A percentile compares a stretch with the other conserved stretches of the same genome.
Evolutionary conservation across 2,329 filamentous ascomycete genomes (phyloP).

Genomic region (Lomentospora prolificans): DNA sequence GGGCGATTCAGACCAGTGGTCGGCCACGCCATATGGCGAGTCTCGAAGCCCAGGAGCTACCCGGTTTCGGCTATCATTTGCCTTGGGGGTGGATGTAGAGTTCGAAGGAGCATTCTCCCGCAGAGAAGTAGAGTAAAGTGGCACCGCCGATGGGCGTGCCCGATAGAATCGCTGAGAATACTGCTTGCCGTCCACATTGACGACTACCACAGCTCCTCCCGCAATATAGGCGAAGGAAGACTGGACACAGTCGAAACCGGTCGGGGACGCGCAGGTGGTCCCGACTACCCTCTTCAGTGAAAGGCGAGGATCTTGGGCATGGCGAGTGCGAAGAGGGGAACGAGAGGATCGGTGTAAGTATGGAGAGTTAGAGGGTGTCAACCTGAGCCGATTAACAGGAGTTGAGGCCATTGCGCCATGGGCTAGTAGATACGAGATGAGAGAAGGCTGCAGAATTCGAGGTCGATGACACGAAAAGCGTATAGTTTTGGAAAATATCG

Average conservation of each 20-base stretch:
- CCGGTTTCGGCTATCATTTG: slow-evolving; percentile 54
- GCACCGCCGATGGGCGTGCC: slow-evolving; percentile 68
- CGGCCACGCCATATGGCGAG: slow-evolving; percentile 28
- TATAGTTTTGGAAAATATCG: neutral
- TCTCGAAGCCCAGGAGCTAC: slow-evolving; percentile 37
- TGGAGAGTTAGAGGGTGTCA: slow-evolving; percentile 71
- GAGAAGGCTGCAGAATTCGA: neutral
- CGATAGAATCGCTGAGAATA: slow-evolving; percentile 81
- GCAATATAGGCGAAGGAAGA: slow-evolving; percentile 83
- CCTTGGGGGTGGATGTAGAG: slow-evolving; percentile 47
- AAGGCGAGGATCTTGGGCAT: slow-evolving; percentile 45
- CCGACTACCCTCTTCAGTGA: slow-evolving; percentile 79
- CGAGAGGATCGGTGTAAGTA: slow-evolving; percentile 52
- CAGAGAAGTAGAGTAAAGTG: slow-evolving; percentile 48
- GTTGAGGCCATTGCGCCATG: slow-evolving; percentile 52
- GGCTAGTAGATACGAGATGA: slow-evolving; percentile 18
- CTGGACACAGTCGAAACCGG: slow-evolving; percentile 74
- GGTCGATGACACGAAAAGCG: too few relatives aligned
- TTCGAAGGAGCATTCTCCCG: slow-evolving; percentile 39
- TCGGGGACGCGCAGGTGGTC: slow-evolving; percentile 75
- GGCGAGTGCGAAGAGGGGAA: slow-evolving; percentile 47
- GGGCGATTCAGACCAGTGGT: slow-evolving; percentile 53
- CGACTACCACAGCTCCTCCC: slow-evolving; percentile 86
- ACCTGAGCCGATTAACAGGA: slow-evolving; percentile 50
- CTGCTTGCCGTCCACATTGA: slow-evolving; percentile 60